Percentiles rank a stretch among this genome's conserved stretches.
Evolutionary conservation across 139 green algal species (phyloP).

Genomic region (Diplosphaera chodatii): DNA sequence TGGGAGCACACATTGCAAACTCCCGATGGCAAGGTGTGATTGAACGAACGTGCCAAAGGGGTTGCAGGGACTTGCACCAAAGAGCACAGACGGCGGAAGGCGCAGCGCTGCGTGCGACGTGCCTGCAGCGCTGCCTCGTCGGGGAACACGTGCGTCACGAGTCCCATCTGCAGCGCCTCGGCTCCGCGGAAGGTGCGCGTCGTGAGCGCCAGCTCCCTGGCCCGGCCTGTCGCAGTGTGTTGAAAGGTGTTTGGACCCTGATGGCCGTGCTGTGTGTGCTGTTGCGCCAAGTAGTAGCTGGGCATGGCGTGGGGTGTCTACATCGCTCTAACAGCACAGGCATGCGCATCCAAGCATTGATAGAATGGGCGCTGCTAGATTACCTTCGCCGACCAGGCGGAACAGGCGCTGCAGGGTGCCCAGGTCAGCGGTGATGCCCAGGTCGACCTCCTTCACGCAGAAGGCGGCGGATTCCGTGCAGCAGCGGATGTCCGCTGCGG

Average conservation of each 20-base stretch:
- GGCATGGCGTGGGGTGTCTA: too few species aligned
- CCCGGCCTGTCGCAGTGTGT: constrained; percentile 22
- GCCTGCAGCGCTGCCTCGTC: too few species aligned
- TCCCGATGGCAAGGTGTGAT: too few species aligned
- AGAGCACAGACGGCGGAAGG: too few species aligned
- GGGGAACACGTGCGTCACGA: constrained; percentile 32
- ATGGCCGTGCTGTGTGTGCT: too few species aligned
- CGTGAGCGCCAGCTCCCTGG: constrained; percentile 76
- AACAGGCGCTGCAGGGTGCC: constrained; percentile 85
- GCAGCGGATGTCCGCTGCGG: constrained; percentile 78
- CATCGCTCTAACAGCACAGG: too few species aligned
- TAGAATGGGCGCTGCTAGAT: neutral
- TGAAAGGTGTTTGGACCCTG: too few species aligned
- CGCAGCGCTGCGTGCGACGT: too few species aligned
- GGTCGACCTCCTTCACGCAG: constrained; percentile 85
- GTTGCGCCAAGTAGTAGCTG: too few species aligned
- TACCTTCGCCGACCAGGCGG: constrained; percentile 72
- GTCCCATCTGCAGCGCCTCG: constrained; percentile 38
- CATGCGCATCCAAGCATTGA: too few species aligned
- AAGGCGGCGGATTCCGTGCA: constrained; percentile 79
- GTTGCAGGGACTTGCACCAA: too few species aligned
- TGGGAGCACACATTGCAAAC: neutral
- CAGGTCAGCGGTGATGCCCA: constrained; percentile 84
- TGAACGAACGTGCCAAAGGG: too few species aligned
- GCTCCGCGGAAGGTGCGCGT: constrained; percentile 30